Conservation (phyloP, 345 rosid genomes). For the Adansonia digitata region DNA sequence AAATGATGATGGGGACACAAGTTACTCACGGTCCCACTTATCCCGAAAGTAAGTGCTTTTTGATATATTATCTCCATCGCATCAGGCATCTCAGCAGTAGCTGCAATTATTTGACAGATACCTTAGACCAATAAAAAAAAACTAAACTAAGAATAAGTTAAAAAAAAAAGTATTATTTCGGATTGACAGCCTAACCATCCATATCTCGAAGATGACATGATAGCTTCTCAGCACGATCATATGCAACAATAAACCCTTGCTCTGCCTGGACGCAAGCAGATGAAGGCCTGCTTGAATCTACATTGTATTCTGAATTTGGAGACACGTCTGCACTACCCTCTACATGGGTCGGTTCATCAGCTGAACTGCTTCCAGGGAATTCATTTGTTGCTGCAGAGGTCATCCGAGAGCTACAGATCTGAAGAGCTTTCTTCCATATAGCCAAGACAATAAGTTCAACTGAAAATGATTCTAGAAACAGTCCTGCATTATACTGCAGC, state of each 20-base stretch:
- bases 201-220: constrained; percentile 39
- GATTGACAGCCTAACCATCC: constrained; percentile 46
- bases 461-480: constrained; percentile 55
- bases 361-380: constrained; percentile 29
- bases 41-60: constrained; percentile 53
- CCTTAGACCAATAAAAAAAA: constrained; percentile 12
- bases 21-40: constrained; percentile 54
- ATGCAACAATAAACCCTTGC: constrained; percentile 51
- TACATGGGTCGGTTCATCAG: constrained; percentile 2
- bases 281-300: constrained; percentile 37
- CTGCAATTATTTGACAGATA: constrained; percentile 32
- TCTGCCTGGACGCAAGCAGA: constrained; percentile 59
- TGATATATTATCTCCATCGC: constrained; percentile 71
- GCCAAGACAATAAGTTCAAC: constrained; percentile 67
- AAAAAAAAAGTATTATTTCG: not conserved
- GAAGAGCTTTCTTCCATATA: constrained; percentile 57
- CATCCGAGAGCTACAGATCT: constrained; percentile 54
- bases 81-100: constrained; percentile 65
- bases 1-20: not conserved
- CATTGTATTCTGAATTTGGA: constrained; percentile 17
- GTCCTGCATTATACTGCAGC: constrained; percentile 55
- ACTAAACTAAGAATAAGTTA: constrained; percentile 2
- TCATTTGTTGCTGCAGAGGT: constrained; percentile 25
- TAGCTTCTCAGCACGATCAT: constrained; percentile 54
- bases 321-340: constrained; percentile 8